phyloP scores from a whole-genome alignment of 768 basidiomycete species.

The Termitomyces bulborhizus region DNA sequence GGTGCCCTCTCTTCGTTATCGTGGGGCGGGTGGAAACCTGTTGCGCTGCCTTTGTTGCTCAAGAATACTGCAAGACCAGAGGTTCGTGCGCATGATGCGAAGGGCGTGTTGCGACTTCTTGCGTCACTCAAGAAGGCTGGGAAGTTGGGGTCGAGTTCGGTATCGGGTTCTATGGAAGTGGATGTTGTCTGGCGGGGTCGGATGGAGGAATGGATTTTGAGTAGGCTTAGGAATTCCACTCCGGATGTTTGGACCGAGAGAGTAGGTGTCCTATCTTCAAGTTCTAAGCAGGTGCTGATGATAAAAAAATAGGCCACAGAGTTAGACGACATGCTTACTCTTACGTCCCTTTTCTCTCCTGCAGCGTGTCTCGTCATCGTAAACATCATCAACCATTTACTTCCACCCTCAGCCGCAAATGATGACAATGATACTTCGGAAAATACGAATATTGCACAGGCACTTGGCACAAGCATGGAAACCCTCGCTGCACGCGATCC shows the following conservation, averaged over 20 bases:
- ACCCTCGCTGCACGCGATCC: conserved; percentile 38
- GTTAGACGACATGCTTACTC: conserved; percentile 46
- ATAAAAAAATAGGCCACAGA: conserved; percentile 27
- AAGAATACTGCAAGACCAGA: conserved; percentile 37
- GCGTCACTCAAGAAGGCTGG: conserved; percentile 40
- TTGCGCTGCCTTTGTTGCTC: conserved; percentile 56
- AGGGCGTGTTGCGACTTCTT: conserved; percentile 40
- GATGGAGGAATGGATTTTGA: conserved; percentile 44
- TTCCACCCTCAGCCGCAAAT: conserved; percentile 16
- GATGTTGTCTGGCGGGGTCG: conserved; percentile 39
- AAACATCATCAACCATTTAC: conserved; percentile 34
- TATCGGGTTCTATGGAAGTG: conserved; percentile 46
- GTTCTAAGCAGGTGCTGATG: neutral
- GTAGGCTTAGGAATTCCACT: conserved; percentile 29
- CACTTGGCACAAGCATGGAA: conserved; percentile 54
- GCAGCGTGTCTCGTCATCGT: conserved; percentile 36
- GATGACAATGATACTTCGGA: conserved; percentile 17
- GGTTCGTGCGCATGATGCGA: conserved; percentile 39
- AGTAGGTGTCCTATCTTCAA: conserved; percentile 22
- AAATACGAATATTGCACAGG: conserved; percentile 30
- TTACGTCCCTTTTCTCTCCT: conserved; percentile 46
- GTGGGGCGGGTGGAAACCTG: conserved; percentile 75
- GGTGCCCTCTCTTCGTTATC: conserved; percentile 56
- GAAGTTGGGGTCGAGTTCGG: conserved; percentile 42
- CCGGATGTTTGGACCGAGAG: conserved; percentile 31